Conservation (phyloP, 2,329 filamentous ascomycete species). For the Claviceps purpurea region DNA sequence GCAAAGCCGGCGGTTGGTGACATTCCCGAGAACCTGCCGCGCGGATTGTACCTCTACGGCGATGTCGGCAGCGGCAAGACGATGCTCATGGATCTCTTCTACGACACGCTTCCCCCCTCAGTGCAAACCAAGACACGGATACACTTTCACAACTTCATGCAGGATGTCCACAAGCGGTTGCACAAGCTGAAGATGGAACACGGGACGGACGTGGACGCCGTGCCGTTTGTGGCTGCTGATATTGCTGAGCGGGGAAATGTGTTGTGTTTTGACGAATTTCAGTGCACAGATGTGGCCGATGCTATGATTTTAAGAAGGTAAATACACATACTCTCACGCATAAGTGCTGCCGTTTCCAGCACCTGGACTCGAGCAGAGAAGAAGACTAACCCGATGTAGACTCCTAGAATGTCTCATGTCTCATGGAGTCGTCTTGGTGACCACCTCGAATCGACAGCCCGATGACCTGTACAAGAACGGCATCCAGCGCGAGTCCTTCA, state of each 20-base stretch:
- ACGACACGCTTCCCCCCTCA: slow-evolving; percentile 72
- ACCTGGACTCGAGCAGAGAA: neutral
- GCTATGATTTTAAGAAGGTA: slow-evolving; percentile 88
- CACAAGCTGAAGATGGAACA: slow-evolving; percentile 83
- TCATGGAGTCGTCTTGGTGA: slow-evolving; percentile 91
- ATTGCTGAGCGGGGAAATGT: slow-evolving; percentile 78
- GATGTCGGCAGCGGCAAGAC: slow-evolving; percentile 97
- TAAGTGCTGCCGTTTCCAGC: too few species aligned
- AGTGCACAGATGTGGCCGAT: slow-evolving; percentile 95
- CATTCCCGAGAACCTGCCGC: slow-evolving; percentile 64
- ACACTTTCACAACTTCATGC: slow-evolving; percentile 99
- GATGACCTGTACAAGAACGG: slow-evolving; percentile 97
- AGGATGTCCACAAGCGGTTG: slow-evolving; percentile 82
- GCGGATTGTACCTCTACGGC: slow-evolving; percentile 87
- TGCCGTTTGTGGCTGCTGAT: slow-evolving; percentile 88
- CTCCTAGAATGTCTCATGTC: slow-evolving; percentile 86
- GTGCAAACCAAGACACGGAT: slow-evolving; percentile 80
- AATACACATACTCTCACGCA: neutral
- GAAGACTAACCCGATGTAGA: slow-evolving; percentile 22
- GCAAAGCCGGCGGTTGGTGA: slow-evolving; percentile 26
- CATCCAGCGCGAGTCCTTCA: slow-evolving; percentile 87
- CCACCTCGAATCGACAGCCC: slow-evolving; percentile 92
- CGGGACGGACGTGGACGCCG: slow-evolving; percentile 77
- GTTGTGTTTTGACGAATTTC: slow-evolving; percentile 96
- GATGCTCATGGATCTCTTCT: slow-evolving; percentile 98